phyloP scores from a whole-genome alignment of 495 filamentous ascomycete genomes.

The Cenococcum geophilum region DNA sequence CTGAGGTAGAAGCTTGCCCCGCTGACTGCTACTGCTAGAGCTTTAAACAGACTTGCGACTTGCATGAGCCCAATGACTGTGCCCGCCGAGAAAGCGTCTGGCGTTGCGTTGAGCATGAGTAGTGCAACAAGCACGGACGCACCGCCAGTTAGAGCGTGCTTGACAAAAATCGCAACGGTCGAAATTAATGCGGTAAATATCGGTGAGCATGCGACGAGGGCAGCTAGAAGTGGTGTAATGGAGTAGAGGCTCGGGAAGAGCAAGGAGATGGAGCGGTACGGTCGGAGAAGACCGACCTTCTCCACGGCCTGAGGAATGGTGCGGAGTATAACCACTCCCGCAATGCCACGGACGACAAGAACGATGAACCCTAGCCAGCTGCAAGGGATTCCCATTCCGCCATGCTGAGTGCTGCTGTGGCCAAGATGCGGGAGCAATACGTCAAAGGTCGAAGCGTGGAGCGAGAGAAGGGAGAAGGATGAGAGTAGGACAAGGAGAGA shows the following conservation, averaged over 20 bases:
- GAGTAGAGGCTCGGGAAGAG: constrained; percentile 42
- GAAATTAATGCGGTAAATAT: constrained; percentile 34
- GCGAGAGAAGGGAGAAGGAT: constrained; percentile 43
- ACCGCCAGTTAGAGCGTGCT: constrained; percentile 38
- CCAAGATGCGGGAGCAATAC: constrained; percentile 43
- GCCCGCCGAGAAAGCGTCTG: constrained; percentile 42
- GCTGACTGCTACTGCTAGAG: constrained; percentile 42
- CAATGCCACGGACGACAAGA: constrained; percentile 35
- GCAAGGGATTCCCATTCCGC: constrained; percentile 45
- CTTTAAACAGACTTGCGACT: constrained; percentile 39
- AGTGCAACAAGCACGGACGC: constrained; percentile 41
- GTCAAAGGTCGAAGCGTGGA: constrained; percentile 45
- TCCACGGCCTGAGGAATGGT: constrained; percentile 34
- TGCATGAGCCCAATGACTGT: constrained; percentile 46
- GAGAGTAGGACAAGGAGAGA: constrained; percentile 42
- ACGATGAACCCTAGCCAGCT: constrained; percentile 39
- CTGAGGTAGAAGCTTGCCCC: constrained; percentile 42
- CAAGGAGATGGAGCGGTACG: constrained; percentile 39
- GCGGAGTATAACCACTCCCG: constrained; percentile 36
- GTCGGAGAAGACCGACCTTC: constrained; percentile 38
- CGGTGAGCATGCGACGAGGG: constrained; percentile 30
- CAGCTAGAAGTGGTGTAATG: constrained; percentile 36
- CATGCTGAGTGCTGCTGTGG: constrained; percentile 40
- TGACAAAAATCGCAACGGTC: constrained; percentile 39
- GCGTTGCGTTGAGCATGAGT: constrained; percentile 43